Evolutionary conservation across 2,329 filamentous ascomycete genomes (phyloP).

Genomic region (Chaetomiaceae sp.): DNA sequence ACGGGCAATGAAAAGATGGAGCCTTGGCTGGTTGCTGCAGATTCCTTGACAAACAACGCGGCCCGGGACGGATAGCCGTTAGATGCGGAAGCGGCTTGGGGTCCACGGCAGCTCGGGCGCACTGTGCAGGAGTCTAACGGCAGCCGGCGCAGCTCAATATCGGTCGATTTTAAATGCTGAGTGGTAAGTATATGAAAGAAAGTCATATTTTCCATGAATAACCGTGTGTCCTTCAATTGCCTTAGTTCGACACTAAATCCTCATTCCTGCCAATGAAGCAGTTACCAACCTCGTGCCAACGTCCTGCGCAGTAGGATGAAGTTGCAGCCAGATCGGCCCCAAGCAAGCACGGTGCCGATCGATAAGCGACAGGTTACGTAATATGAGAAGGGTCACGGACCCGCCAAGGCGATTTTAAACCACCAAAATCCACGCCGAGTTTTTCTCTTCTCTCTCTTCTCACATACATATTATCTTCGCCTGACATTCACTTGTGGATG

Average conservation of each 20-base stretch:
- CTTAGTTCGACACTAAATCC: neutral
- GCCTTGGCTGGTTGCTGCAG: too few species aligned
- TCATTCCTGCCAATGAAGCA: neutral
- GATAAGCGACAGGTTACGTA: too few species aligned
- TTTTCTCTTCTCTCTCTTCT: slow-evolving; percentile 35
- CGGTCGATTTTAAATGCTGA: too few species aligned
- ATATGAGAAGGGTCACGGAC: neutral
- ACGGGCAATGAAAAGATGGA: too few species aligned
- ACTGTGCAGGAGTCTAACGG: too few species aligned
- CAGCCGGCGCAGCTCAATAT: neutral
- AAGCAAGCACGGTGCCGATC: too few species aligned
- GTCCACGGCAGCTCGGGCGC: too few species aligned
- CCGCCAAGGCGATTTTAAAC: slow-evolving; percentile 1
- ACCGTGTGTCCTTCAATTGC: neutral
- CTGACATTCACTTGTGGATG: slow-evolving; percentile 34
- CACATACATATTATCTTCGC: slow-evolving; percentile 50
- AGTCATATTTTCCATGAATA: neutral
- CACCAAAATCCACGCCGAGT: neutral
- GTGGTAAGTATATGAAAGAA: too few species aligned
- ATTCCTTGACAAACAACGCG: too few species aligned
- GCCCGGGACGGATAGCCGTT: too few species aligned
- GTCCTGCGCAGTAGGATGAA: neutral
- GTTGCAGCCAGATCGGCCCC: too few species aligned
- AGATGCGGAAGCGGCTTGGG: too few species aligned
- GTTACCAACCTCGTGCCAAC: neutral